A percentile compares a stretch with the other conserved stretches of the same genome.
Evolutionary conservation across 192 early-diverging fungal species (phyloP).

Genomic region (Lobosporangium transversale): DNA sequence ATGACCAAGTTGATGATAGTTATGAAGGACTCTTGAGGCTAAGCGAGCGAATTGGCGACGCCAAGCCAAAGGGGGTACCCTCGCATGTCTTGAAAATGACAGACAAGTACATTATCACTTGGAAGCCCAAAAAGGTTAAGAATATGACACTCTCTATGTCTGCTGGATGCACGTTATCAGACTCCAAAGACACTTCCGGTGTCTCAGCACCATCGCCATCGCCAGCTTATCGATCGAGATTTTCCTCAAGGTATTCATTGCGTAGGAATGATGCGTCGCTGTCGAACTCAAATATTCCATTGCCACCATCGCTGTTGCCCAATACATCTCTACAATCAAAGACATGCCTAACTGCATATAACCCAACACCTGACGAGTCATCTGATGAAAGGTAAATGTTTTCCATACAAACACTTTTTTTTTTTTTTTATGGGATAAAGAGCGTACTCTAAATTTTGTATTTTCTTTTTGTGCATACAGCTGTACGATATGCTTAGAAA

Average conservation of each 20-base stretch:
- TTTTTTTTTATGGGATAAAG: too few relatives aligned
- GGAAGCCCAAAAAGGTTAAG: neutral
- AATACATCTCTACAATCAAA: too few relatives aligned
- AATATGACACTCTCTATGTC: neutral
- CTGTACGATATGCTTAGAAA: constrained; percentile 18
- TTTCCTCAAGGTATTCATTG: neutral
- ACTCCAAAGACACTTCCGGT: too few relatives aligned
- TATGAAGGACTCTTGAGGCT: constrained; percentile 43
- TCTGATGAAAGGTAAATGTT: too few relatives aligned
- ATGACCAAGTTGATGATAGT: constrained; percentile 48
- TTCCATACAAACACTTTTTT: too few relatives aligned
- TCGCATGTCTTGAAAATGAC: neutral
- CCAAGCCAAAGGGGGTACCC: constrained; percentile 44
- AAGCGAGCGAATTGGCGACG: constrained; percentile 46
- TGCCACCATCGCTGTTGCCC: too few relatives aligned
- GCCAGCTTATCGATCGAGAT: neutral
- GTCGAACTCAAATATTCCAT: too few relatives aligned
- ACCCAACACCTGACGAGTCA: too few relatives aligned
- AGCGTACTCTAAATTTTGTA: neutral
- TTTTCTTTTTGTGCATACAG: neutral
- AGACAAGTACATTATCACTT: constrained; percentile 13
- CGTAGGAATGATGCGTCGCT: too few relatives aligned
- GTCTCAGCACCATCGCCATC: neutral
- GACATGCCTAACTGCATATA: too few relatives aligned
- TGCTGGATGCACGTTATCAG: too few relatives aligned